Evolutionary conservation across 2,329 filamentous ascomycete genomes (phyloP), one percentile per base, ranked within the genome.

Genomic region (Venturia pyrina): DNA sequence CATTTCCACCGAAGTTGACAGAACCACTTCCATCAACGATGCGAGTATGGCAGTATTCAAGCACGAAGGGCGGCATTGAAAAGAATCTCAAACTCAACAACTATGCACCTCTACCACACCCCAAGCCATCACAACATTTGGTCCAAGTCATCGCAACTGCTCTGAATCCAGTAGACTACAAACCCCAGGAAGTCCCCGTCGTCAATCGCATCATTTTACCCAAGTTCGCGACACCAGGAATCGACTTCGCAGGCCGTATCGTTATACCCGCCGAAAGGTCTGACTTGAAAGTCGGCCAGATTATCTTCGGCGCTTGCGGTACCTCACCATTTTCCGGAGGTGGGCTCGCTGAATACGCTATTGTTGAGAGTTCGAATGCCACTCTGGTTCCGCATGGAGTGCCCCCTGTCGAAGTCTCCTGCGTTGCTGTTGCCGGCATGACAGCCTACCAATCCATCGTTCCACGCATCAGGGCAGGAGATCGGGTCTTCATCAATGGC

Each of bases 121-220:
- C 40, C 5, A 63, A 75, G 44, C 70, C 70, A 24, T 74, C 74
- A 59, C 71, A 79, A 46, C 78, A 87, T 57, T 78, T 88, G 15
- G 76, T 89, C 60, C 75, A 82, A 68, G 82, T 89, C 10, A 74
- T 82, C 66, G 76, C 79, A 66, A 78, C 79, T 32, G 76, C 81
- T 34, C 72, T 88, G 68, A 89, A 89, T 71, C 85, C 86, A 0
- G 82, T 83, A 40, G 87, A 89, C 78, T 83, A 86, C 79, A 89
- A 89, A 73, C 69, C 83, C 1, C 78, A 83, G 10, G 85, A 88
- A 70, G 74, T 80, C 37, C 62, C 62, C 5, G 73, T 79, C 0
- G 65, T 83, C 7, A 73, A 78, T 7, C 75, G 75, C 32, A 66
- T 76, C 50, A 67, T 76, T 5, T 62, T 77, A 19, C 62, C 71